Conservation (phyloP, 2,329 filamentous ascomycete genomes). For the Monilinia aucupariae region DNA sequence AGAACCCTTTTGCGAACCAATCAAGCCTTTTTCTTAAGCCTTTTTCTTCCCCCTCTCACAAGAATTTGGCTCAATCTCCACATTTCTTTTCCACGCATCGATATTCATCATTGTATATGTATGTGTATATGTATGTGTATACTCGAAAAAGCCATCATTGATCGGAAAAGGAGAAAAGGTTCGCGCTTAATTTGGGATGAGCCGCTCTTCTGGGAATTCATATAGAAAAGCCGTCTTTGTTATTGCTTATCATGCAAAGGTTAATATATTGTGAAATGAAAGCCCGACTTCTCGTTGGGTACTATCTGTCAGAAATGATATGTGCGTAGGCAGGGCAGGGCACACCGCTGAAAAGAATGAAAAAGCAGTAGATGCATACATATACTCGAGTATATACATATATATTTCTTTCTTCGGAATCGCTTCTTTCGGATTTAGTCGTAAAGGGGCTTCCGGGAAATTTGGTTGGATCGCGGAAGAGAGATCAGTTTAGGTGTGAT, state of each 20-base stretch:
- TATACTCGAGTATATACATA: no score
- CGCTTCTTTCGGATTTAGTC: conserved; percentile 2
- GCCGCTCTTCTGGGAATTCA: conserved; percentile 14
- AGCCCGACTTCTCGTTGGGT: no score
- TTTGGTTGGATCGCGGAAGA: conserved; percentile 8
- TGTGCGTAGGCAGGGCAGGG: background rate
- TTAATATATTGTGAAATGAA: conserved; percentile 6
- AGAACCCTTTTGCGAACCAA: no score
- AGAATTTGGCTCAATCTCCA: background rate
- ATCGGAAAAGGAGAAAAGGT: background rate
- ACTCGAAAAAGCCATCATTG: background rate
- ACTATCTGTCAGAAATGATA: conserved; percentile 2
- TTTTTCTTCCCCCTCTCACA: no score
- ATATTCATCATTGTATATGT: no score
- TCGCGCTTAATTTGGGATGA: conserved; percentile 13
- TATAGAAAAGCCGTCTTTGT: no score
- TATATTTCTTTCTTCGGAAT: background rate
- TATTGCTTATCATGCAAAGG: conserved; percentile 10
- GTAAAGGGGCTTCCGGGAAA: conserved; percentile 1
- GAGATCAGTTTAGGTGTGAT: no score
- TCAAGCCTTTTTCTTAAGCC: no score
- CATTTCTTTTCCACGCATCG: background rate
- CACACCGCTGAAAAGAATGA: conserved; percentile 7
- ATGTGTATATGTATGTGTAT: no score
- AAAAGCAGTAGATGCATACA: background rate